Base-by-base conservation (phyloP, 345 rosid genomes). In the Limnanthes douglasii region DNA sequence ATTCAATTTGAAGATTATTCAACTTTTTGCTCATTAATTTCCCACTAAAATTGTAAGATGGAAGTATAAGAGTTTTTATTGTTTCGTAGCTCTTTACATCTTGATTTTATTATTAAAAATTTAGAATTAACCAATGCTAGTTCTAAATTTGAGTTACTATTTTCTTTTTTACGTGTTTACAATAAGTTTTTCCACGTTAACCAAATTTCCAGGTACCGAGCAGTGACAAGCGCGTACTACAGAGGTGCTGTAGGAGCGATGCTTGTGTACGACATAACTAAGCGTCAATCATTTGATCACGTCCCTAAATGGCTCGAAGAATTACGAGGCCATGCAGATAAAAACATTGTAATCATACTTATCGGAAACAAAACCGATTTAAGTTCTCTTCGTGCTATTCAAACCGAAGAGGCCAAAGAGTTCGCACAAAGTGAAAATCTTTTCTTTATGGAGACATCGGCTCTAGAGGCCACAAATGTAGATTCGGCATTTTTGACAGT, bases 231-330 rank as follows among this genome's bases (percentile, higher is more conserved):
- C 48, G 84, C 84, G 0, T 70, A 74, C 35, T 74, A 74, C 61
- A 59, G 78, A 56, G 84, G 84, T 37, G 72, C 78, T 0, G 72
- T 74, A 15, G 84, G 84, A 15, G 84, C 84, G 28, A 66, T 74
- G 78, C 53, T 74, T 45, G 72, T 74, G 8, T 74, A 70, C 31
- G 75, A 74, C 47, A 69, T 74, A 19, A 50, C 54, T 21, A 55
- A 72, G 33, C 70, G 68, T 7, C 75, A 66, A 7, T 60, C 78
- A 1, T 74, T 74, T 17, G 84, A 70, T 36, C 70, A 74, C 38
- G 51, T 70, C 23, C 62, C 78, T 4, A 53, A 56, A 51, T 74
- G 84, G 84, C 35, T 74, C 22, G 75, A 66, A 19, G 84, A 74
- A 46, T 24, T 74, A 38, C 54, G 70, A 30, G 72, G 64, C 18